Evolutionary conservation across 768 basidiomycete species (phyloP), one percentile per base, ranked within the genome.

Genomic region (Tylopilus vinaceipallidus): DNA sequence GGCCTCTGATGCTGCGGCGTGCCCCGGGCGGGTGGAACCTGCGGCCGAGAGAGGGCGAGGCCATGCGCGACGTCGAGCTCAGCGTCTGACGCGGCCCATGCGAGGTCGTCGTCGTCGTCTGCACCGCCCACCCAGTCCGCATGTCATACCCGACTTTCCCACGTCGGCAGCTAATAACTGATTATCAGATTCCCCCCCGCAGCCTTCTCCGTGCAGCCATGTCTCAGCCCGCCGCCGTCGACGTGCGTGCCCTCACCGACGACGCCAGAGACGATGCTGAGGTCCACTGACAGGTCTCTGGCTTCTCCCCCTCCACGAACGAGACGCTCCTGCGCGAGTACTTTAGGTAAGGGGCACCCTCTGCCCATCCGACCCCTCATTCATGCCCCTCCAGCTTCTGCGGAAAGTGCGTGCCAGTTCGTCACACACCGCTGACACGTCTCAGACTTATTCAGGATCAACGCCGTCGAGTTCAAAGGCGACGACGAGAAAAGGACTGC

Each of bases 311-410:
- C 2, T 68, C 71, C 34, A 93, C 90, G 12, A 82, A 80, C 20
- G 72, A 88, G 62, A 64, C 73, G 17, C 80, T 88, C 50, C 76
- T 98, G 47, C 71, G 81, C 56, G 85, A 93, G 54, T 92, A 88
- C 71, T 91, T 93, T 74, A 78, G 83, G 88, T 89, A 74, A 38
- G 82, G 36, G 47, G 16, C 34, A 20, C 42, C 29, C n/a, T 29
- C 19, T 44, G 10, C 33, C 22, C 36, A 8, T 20, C 20, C 22
- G 44, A 35, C 27, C 47, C 26, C 41, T 49, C 30, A 17, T 44
- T 53, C 45, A 43, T 42, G 22, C 35, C 33, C 29, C 8, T 53
- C 34, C 47, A 90, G 88, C 3, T 97, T 95, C 72, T 97, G 93
- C 64, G 94, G 94, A 73, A 86, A 81, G 85, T 85, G 61, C 62